These are phyloP conservation scores for Clonostachys rosea DNA, from an alignment of 2,329 filamentous ascomycete species.

Conservation along the genomic window DNA sequence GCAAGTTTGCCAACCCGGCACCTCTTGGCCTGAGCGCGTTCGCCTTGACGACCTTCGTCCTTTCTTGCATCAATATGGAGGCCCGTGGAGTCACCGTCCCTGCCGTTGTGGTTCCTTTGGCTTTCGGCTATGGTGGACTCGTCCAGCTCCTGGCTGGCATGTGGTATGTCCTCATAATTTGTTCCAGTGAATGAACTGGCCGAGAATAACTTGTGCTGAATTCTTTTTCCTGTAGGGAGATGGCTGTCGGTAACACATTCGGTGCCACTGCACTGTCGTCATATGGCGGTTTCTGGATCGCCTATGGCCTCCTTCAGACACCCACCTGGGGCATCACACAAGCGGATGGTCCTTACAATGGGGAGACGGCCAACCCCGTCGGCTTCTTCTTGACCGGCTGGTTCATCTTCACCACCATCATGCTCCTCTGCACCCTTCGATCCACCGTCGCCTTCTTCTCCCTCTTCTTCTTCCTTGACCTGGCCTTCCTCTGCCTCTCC, in stretches of 20 bases:
- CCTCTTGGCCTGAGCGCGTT: slow-evolving; percentile 75
- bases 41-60: slow-evolving; percentile 77
- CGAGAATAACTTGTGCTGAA: background rate
- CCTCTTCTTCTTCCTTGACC: slow-evolving; percentile 72
- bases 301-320: slow-evolving; percentile 67
- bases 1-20: slow-evolving; percentile 76
- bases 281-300: slow-evolving; percentile 82
- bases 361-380: slow-evolving; percentile 49
- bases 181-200: background rate
- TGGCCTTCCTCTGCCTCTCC: slow-evolving; percentile 70
- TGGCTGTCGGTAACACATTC: slow-evolving; percentile 84
- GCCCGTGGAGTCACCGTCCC: slow-evolving; percentile 54
- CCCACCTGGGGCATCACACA: slow-evolving; percentile 56
- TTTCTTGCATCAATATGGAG: slow-evolving; percentile 69
- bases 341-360: slow-evolving; percentile 36
- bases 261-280: slow-evolving; percentile 78
- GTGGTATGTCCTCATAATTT: slow-evolving; percentile 59
- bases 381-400: slow-evolving; percentile 74
- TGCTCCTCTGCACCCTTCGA: slow-evolving; percentile 69
- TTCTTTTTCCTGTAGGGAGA: slow-evolving; percentile 53
- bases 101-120: slow-evolving; percentile 64
- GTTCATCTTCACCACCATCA: slow-evolving; percentile 79
- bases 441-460: slow-evolving; percentile 76
- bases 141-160: slow-evolving; percentile 79
- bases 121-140: slow-evolving; percentile 72